Evolutionary conservation across 2,329 filamentous ascomycete species (phyloP), one percentile per base, ranked within the genome.

Genomic region (Ophiocordyceps sinensis): DNA sequence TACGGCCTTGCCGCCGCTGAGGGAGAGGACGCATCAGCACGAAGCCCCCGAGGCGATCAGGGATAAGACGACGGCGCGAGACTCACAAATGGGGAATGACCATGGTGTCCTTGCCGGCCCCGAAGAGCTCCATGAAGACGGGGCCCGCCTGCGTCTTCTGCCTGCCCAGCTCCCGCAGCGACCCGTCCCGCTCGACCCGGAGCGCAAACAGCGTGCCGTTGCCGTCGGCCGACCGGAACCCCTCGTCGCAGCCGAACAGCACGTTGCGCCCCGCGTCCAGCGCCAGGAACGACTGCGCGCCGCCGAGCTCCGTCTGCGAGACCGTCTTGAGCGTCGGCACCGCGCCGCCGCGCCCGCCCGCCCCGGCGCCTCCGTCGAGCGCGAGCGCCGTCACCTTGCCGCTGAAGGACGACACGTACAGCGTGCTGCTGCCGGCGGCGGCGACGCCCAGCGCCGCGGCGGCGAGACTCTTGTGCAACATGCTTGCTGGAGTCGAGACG

Each of bases 211-310:
- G 55, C 2, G 66, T 64, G 40, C 71, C 73, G 45, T 34, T 34
- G 32, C 32, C 32, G 4, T 72, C 65, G 15, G 59, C 52, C 5
- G 54, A 47, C 17, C 55, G 54, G 36, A 69, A 58, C 17, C 67
- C 72, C 62, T 82, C 78, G 48, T 82, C 70, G 36, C 73, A 50
- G 57, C 77, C 81, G 59, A 73, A 77, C 11, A 82, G 60, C 12
- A 66, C 54, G 21, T 62, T 61, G 44, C 67, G 64, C 37, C 60
- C 51, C 42, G 32, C 56, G 51, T 77, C 70, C 19, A 77, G 63
- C 19, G 72, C 71, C 43, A 82, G 59, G 76, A 77, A 82, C 11
- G 74, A 71, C 32, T 34, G 32, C 12, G 17, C 32, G 32, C 32
- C 32, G 4, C 32, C 32, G 32, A 34, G 32, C 15, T 14, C 15